Conservation (phyloP, 176 grass and related monocot genomes). For the Lolium rigidum region DNA sequence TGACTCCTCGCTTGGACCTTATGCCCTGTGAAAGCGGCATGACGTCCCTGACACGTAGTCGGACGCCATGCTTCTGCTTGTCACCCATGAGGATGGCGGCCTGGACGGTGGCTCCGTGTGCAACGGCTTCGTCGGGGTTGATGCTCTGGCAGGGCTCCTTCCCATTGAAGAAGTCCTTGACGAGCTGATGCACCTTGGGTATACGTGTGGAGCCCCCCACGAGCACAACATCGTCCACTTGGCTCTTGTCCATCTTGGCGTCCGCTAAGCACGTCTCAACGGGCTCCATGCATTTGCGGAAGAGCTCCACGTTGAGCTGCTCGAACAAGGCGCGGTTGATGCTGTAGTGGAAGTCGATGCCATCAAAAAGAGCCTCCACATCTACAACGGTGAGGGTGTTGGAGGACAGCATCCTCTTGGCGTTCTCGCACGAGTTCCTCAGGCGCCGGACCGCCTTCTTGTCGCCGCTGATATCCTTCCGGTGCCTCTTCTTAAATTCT, state of each 20-base stretch:
- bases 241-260: background rate
- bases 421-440: background rate
- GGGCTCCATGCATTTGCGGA: background rate
- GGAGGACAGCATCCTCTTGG: background rate
- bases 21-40: slow-evolving; percentile 60
- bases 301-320: background rate
- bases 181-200: slow-evolving; percentile 48
- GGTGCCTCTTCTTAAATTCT: background rate
- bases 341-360: background rate
- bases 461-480: background rate
- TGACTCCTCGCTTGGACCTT: background rate
- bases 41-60: slow-evolving; percentile 39
- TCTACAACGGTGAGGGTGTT: background rate
- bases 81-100: slow-evolving; percentile 47
- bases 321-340: background rate
- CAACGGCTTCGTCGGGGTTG: slow-evolving; percentile 63
- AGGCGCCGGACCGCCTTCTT: background rate
- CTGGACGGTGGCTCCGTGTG: slow-evolving; percentile 55
- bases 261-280: background rate
- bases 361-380: background rate
- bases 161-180: slow-evolving; percentile 48
- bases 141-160: background rate
- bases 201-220: slow-evolving; percentile 30
- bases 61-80: background rate
- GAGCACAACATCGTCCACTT: background rate